phyloP scores from a whole-genome alignment of 441 rosid genomes.

The Gossypium aridum region DNA sequence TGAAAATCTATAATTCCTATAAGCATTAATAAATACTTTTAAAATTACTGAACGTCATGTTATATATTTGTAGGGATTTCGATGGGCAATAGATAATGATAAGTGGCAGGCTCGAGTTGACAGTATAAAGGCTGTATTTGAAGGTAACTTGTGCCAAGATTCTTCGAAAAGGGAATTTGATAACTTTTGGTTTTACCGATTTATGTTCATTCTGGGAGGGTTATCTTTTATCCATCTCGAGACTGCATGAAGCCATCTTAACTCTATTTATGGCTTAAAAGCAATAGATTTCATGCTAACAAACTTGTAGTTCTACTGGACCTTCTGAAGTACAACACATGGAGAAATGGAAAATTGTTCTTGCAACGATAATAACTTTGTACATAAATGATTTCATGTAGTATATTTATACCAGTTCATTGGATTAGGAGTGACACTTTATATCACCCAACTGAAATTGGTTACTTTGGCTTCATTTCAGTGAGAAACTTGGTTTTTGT shows the following conservation, averaged over 20 bases:
- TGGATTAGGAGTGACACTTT: background rate
- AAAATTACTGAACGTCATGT: background rate
- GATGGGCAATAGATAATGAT: conserved; percentile 84
- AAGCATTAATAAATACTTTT: background rate
- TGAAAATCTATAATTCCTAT: background rate
- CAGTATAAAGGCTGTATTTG: conserved; percentile 71
- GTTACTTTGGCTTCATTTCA: background rate
- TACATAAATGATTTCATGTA: background rate
- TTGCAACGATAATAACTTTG: background rate
- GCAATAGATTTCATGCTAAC: background rate
- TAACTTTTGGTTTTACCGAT: background rate
- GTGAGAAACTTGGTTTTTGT: background rate
- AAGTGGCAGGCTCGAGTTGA: conserved; percentile 83
- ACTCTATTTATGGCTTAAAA: background rate
- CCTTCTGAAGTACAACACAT: background rate
- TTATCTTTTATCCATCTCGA: background rate
- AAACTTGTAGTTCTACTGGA: background rate
- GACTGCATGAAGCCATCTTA: background rate
- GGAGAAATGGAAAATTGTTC: background rate
- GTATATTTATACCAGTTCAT: background rate
- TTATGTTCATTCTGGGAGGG: background rate
- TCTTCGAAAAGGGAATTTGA: background rate
- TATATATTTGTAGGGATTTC: conserved; percentile 55
- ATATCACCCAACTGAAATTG: background rate
- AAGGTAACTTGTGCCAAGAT: conserved; percentile 41